Evolutionary conservation across 2,329 filamentous ascomycete genomes (phyloP).

Genomic region (Fusarium poae): DNA sequence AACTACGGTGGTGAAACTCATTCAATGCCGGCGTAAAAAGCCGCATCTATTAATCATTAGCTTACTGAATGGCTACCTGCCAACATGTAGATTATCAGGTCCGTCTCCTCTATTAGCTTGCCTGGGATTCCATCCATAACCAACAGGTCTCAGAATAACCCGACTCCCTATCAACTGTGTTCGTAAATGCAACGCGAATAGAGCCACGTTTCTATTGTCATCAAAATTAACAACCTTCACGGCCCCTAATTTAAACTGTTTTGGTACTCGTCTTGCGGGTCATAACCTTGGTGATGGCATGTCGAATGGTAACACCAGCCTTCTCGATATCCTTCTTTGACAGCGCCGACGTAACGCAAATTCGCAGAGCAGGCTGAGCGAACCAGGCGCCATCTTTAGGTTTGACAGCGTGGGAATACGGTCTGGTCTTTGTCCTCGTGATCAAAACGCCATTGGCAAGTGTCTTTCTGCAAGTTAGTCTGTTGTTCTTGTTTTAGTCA

Average conservation of each 20-base stretch:
- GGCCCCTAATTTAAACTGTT: conserved; percentile 23
- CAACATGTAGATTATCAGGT: conserved; percentile 30
- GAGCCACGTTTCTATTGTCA: background rate
- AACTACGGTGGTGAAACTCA: background rate
- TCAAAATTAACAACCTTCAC: conserved; percentile 6
- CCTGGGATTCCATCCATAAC: conserved; percentile 6
- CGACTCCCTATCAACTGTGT: conserved; percentile 2
- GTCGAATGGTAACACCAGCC: conserved; percentile 86
- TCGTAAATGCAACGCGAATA: background rate
- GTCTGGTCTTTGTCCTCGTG: conserved; percentile 84
- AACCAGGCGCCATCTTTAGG: conserved; percentile 78
- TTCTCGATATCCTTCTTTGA: conserved; percentile 97
- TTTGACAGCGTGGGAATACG: conserved; percentile 72
- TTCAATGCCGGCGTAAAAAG: conserved; percentile 31
- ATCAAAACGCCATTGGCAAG: conserved; percentile 91
- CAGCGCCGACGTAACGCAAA: conserved; percentile 88
- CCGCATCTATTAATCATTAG: conserved; percentile 50
- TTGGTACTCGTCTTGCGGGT: conserved; percentile 68
- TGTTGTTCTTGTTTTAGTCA: background rate
- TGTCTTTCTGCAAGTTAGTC: conserved; percentile 63
- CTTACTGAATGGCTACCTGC: conserved; percentile 26
- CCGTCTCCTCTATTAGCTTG: conserved; percentile 16
- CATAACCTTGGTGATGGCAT: conserved; percentile 95
- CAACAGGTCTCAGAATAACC: conserved; percentile 19
- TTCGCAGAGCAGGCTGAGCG: conserved; percentile 85